Base-by-base conservation (phyloP, 2,329 filamentous ascomycete species). In the Stachybotrys elegans region DNA sequence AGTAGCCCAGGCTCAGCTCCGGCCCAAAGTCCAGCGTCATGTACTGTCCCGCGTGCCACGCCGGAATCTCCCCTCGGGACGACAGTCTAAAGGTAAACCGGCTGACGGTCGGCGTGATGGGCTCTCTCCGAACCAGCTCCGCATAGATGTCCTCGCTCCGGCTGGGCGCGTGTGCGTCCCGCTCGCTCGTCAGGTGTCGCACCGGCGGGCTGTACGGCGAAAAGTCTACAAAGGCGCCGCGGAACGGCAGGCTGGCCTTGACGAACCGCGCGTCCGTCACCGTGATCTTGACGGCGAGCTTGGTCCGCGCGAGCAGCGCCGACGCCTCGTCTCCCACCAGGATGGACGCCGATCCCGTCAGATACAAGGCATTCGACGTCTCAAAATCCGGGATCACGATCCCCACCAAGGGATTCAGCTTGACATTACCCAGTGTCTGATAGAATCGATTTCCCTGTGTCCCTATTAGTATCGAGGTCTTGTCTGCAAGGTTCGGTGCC, bases 401-500 rank as follows among this genome's bases (percentile, higher is more conserved):
- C 4, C 89, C 88, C 3, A 86, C 78, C 16, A 69, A 67, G 0
- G 87, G 86, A 23, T 83, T 84, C 7, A 75, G 65, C 31, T 76
- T 70, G 13, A 94, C 68, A 57, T 95, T 95, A 1, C 89, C 89
- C 0, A 94, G 73, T 0, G 85, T 88, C 61, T 94, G 88, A 55
- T 94, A 95, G 0, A 93, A 68, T 14, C 87, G 72, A 61, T 95
- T 95, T 7, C 89, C n/a, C 89, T 1, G 85, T 90, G 60, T 86
- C 66, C 69, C 16, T 25, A 14, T 6, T 8, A 3, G n/a, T n/a
- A n/a, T n/a, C n/a, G n/a, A n/a, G n/a, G n/a, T n/a, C n/a, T n/a
- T n/a, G n/a, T n/a, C n/a, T n/a, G n/a, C n/a, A n/a, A n/a, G n/a
- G n/a, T n/a, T n/a, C n/a, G n/a, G n/a, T n/a, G 14, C 2, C 12